A percentile compares a stretch with the other conserved stretches of the same genome.
Conservation (phyloP, 1,139 yeast genomes). For the Arxiozyma bovina region DNA sequence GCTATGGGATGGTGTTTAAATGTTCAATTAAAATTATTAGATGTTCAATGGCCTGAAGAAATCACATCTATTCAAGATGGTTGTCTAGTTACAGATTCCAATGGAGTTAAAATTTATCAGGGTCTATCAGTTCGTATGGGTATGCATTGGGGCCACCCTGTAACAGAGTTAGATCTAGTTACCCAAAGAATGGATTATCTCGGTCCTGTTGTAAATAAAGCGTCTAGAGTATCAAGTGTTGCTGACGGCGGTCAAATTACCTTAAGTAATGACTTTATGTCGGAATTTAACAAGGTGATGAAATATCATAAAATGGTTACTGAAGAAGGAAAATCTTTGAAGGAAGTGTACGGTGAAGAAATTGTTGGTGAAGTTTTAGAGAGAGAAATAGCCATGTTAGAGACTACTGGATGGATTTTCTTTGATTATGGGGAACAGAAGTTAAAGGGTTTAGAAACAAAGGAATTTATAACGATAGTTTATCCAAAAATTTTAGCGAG, state of each 20-base stretch:
- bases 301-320: slow-evolving; percentile 43
- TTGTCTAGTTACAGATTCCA: slow-evolving; percentile 64
- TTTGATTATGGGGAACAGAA: slow-evolving; percentile 77
- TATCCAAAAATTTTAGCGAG: slow-evolving; percentile 61
- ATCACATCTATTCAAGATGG: slow-evolving; percentile 81
- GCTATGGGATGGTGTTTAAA: slow-evolving; percentile 92
- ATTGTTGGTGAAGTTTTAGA: slow-evolving; percentile 57
- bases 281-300: slow-evolving; percentile 56
- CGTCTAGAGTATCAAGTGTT: slow-evolving; percentile 85
- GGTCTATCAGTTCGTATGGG: slow-evolving; percentile 98
- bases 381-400: slow-evolving; percentile 56
- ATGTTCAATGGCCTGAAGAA: slow-evolving; percentile 95
- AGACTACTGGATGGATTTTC: slow-evolving; percentile 62
- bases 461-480: slow-evolving; percentile 73
- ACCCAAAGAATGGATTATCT: slow-evolving; percentile 97
- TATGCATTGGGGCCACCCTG: slow-evolving; percentile 96
- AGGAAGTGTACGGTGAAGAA: slow-evolving; percentile 59
- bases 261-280: slow-evolving; percentile 69
- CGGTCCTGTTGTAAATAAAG: slow-evolving; percentile 96
- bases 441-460: slow-evolving; percentile 89
- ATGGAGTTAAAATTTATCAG: slow-evolving; percentile 57
- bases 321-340: slow-evolving; percentile 31
- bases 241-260: slow-evolving; percentile 99
- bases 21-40: slow-evolving; percentile 73
- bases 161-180: slow-evolving; percentile 87